Evolutionary conservation across 2,329 filamentous ascomycete genomes (phyloP), one percentile per base, ranked within the genome.

Genomic region (Beauveria scarabaeidicola): DNA sequence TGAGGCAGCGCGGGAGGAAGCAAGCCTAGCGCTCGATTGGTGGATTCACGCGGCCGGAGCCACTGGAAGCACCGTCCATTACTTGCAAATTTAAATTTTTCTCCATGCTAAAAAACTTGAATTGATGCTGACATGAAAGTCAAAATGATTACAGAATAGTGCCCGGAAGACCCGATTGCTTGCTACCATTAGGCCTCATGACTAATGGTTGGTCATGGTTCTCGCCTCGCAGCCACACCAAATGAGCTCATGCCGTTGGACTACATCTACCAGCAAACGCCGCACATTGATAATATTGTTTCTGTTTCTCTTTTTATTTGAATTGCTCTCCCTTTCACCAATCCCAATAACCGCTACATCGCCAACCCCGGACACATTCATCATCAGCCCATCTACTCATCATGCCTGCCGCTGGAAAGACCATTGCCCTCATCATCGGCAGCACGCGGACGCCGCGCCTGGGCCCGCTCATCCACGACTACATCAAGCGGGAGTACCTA

Each of bases 341-440:
- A 13, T 9, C 27, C 17, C 17, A 19, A 17, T 32, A 15, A 36
- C 32, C 9, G 9, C 27, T 44, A 13, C 41, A 44, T 6, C 3
- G 13, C n/a, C 19, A 44, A 15, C 11, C 11, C 10, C 10, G 10
- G 29, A 32, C 10, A 13, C 29, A 32, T n/a, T n/a, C n/a, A n/a
- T 13, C 29, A 32, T 10, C 29, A 32, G 10, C n/a, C 25, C 5
- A 19, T 8, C 7, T 19, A 41, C 7, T 19, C 27, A 53, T 5
- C 47, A 61, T 61, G 59, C 11, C 59, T 15, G 32, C 41, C 47
- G 40, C 43, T 19, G 46, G 36, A 58, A 60, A 62, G 43, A 63
- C 59, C 21, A 66, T 75, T 50, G 73, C 72, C 60, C 57, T 75
- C 63, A 69, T 75, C 52, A 70, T 69, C 41, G 68, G 67, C 61